Conservation (phyloP, 306 rosid species). For the Erythrophleum fordii region DNA sequence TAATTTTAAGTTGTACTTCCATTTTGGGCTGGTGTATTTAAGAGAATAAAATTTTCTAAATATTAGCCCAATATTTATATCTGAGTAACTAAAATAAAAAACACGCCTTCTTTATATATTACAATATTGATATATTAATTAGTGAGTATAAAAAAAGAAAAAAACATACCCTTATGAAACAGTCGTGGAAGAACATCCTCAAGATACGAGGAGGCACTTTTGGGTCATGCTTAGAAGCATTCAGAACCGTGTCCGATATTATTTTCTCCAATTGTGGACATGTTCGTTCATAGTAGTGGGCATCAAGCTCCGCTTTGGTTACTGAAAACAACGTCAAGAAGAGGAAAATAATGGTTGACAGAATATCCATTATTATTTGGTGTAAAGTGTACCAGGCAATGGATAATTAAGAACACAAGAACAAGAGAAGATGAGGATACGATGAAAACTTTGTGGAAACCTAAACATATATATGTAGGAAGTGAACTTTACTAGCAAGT, state of each 20-base stretch:
- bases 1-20: too few species aligned
- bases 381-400: not conserved
- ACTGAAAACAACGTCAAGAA: slow-evolving; percentile 36
- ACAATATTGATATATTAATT: too few species aligned
- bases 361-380: slow-evolving; percentile 45
- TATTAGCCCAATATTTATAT: too few species aligned
- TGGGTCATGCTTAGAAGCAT: slow-evolving; percentile 66
- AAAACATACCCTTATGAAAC: slow-evolving; percentile 85
- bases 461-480: slow-evolving; percentile 33
- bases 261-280: slow-evolving; percentile 70
- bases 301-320: slow-evolving; percentile 50
- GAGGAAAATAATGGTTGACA: slow-evolving; percentile 39
- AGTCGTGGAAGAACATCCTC: slow-evolving; percentile 87
- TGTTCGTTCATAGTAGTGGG: slow-evolving; percentile 58
- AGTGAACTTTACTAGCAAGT: not conserved
- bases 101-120: too few species aligned
- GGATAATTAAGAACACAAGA: not conserved
- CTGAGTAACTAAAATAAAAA: too few species aligned
- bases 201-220: slow-evolving; percentile 80
- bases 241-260: slow-evolving; percentile 57
- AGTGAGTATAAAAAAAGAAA: too few species aligned
- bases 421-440: slow-evolving; percentile 2
- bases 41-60: too few species aligned
- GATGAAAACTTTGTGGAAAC: slow-evolving; percentile 35
- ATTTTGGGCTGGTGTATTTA: too few species aligned